Evolutionary conservation across 768 basidiomycete genomes (phyloP).

Genomic region (Daedalea quercina): DNA sequence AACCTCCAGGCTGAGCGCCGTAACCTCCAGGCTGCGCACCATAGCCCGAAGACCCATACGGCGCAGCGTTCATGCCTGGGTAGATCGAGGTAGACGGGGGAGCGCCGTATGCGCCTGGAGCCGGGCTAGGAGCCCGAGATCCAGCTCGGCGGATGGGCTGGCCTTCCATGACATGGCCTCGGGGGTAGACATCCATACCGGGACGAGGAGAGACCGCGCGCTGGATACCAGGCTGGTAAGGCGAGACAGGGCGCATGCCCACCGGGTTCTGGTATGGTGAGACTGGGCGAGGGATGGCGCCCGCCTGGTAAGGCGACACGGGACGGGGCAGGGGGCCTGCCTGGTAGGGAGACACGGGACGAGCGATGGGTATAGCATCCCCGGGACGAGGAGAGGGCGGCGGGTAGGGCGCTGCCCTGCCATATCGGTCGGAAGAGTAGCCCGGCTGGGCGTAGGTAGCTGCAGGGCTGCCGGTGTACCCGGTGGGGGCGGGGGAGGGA

Average conservation of each 20-base stretch:
- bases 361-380: constrained; percentile 8
- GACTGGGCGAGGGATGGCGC: constrained; percentile 12
- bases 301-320: constrained; percentile 15
- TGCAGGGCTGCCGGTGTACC: not conserved
- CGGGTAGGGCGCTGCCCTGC: constrained; percentile 1
- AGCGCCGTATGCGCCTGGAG: constrained; percentile 11
- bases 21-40: constrained; percentile 8
- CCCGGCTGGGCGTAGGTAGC: not conserved
- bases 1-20: not conserved
- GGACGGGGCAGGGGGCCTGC: constrained; percentile 5
- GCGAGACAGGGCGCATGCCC: constrained; percentile 24
- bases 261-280: constrained; percentile 14
- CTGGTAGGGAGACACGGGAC: constrained; percentile 15
- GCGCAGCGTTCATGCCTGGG: not conserved
- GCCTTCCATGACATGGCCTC: constrained; percentile 34
- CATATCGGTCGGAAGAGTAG: constrained; percentile 1
- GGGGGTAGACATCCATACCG: constrained; percentile 40
- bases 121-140: constrained; percentile 11
- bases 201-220: constrained; percentile 20
- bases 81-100: constrained; percentile 10
- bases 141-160: constrained; percentile 28
- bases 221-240: constrained; percentile 23
- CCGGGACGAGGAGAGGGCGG: constrained; percentile 15
- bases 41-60: constrained; percentile 6
- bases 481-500: not conserved